Evolutionary conservation across 2,329 filamentous ascomycete genomes (phyloP).

Genomic region (Beauveria medogensis): DNA sequence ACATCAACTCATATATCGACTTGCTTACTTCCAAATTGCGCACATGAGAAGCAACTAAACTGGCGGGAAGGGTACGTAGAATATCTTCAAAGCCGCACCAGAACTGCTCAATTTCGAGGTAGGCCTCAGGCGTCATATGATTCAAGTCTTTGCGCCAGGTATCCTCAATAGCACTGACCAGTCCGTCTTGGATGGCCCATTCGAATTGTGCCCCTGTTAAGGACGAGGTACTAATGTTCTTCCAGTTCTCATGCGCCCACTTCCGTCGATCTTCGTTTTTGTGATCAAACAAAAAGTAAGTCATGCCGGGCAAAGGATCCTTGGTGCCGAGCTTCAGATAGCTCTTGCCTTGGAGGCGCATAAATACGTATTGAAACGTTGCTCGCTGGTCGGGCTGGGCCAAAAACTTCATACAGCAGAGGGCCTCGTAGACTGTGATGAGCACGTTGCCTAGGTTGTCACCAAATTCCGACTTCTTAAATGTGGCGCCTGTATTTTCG

Average conservation of each 20-base stretch:
- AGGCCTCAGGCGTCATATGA: constrained; percentile 25
- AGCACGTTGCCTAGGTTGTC: constrained; percentile 51
- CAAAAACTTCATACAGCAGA: constrained; percentile 78
- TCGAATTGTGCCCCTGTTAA: constrained; percentile 73
- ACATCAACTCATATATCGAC: constrained; percentile 52
- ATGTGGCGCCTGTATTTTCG: constrained; percentile 36
- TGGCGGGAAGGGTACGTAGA: constrained; percentile 62
- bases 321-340: constrained; percentile 68
- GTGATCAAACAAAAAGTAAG: constrained; percentile 65
- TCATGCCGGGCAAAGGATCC: constrained; percentile 71
- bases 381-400: constrained; percentile 40
- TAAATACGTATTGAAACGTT: constrained; percentile 76
- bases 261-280: constrained; percentile 47
- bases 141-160: constrained; percentile 42
- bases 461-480: constrained; percentile 39
- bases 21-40: constrained; percentile 66
- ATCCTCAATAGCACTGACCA: constrained; percentile 57
- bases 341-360: constrained; percentile 62
- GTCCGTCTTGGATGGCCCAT: constrained; percentile 70
- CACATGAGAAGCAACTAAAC: constrained; percentile 69
- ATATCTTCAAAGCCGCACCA: constrained; percentile 74
- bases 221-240: constrained; percentile 44
- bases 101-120: constrained; percentile 55
- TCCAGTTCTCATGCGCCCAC: constrained; percentile 33
- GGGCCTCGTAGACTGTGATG: constrained; percentile 76